Percentiles rank a stretch among this genome's conserved stretches.
Conservation (phyloP, 352 stramenopile species). For the Pythium chondricola region DNA sequence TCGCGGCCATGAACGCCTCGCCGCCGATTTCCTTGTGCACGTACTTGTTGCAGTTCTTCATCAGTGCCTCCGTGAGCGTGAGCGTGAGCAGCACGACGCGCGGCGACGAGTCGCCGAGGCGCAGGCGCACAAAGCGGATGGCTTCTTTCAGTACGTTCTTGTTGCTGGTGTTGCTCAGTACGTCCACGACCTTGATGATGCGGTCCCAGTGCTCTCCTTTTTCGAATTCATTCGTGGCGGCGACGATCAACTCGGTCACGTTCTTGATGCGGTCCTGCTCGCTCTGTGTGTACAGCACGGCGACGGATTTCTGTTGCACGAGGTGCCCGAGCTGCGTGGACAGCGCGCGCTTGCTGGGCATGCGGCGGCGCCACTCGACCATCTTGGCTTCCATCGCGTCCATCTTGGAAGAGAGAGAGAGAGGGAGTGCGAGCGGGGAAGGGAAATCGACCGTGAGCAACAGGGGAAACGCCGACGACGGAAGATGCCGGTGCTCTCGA, state of each 20-base stretch:
- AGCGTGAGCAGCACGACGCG: conserved; percentile 60
- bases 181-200: conserved; percentile 76
- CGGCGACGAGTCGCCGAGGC: conserved; percentile 53
- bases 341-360: conserved; percentile 70
- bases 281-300: conserved; percentile 64
- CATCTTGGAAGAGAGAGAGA: conserved; percentile 9
- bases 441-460: too few relatives aligned
- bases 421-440: neutral
- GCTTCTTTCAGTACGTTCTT: conserved; percentile 56
- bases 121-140: conserved; percentile 63
- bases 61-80: conserved; percentile 60
- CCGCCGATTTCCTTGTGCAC: conserved; percentile 64
- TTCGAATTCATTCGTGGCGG: conserved; percentile 70
- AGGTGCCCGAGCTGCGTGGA: conserved; percentile 56
- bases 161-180: conserved; percentile 58
- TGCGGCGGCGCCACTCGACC: conserved; percentile 50
- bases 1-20: conserved; percentile 65
- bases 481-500: too few relatives aligned
- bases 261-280: conserved; percentile 70
- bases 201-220: conserved; percentile 63
- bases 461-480: too few relatives aligned
- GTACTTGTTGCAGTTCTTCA: conserved; percentile 71
- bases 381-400: conserved; percentile 66
- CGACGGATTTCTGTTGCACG: conserved; percentile 76
- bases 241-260: conserved; percentile 60